Conservation (phyloP, 2,329 filamentous ascomycete genomes). For the Chrysoporthe austroafricana region DNA sequence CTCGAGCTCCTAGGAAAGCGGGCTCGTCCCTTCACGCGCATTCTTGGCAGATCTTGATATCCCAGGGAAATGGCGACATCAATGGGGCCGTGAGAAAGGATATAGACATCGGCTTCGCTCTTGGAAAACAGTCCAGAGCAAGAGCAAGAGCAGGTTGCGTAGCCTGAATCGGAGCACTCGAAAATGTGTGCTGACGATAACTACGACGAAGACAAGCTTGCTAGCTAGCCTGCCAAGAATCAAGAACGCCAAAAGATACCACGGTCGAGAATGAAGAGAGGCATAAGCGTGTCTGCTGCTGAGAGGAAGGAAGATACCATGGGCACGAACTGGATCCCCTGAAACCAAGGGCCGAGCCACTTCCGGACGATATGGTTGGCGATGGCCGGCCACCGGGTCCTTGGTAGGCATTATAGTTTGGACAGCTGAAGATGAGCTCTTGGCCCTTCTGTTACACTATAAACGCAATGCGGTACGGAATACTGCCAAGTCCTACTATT, state of each 20-base stretch:
- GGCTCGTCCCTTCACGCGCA: background rate
- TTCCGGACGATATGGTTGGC: background rate
- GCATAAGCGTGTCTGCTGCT: constrained; percentile 13
- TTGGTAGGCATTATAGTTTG: background rate
- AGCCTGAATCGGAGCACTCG: constrained; percentile 9
- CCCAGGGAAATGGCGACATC: background rate
- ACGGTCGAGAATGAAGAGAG: constrained; percentile 10
- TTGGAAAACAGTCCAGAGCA: constrained; percentile 18
- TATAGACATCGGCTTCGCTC: background rate
- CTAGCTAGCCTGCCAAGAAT: background rate
- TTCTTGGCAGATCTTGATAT: background rate
- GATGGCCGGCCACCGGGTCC: background rate
- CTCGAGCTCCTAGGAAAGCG: background rate
- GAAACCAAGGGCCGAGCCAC: constrained; percentile 14
- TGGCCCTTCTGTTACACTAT: background rate
- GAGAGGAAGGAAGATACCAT: constrained; percentile 1
- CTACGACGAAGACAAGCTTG: constrained; percentile 5
- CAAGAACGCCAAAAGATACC: background rate
- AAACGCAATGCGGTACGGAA: background rate
- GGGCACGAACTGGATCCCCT: constrained; percentile 7
- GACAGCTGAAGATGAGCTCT: background rate
- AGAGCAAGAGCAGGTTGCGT: background rate
- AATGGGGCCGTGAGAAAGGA: background rate
- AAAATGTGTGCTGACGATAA: constrained; percentile 24
- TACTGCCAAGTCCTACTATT: background rate